Evolutionary conservation across 2,329 filamentous ascomycete species (phyloP).

Genomic region (Apiospora saccharicola): DNA sequence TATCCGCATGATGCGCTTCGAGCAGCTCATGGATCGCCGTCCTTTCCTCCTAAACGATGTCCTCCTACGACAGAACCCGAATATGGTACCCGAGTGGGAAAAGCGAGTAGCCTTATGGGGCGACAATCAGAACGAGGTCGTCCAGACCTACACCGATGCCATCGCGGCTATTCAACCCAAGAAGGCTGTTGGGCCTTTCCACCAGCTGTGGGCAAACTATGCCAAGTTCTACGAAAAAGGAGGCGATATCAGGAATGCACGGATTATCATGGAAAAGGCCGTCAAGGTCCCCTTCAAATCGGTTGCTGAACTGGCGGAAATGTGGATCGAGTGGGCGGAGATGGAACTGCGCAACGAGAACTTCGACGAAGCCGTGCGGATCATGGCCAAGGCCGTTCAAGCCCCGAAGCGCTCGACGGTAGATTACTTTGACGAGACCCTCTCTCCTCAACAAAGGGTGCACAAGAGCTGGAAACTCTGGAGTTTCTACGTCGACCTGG

Average conservation of each 20-base stretch:
- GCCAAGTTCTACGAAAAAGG: constrained; percentile 95
- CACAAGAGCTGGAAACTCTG: constrained; percentile 99
- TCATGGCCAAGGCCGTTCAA: constrained; percentile 97
- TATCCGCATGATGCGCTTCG: constrained; percentile 96
- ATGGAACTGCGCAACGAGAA: constrained; percentile 97
- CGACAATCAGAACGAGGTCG: constrained; percentile 88
- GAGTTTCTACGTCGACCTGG: constrained; percentile 98
- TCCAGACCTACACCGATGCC: constrained; percentile 93
- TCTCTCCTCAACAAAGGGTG: constrained; percentile 93
- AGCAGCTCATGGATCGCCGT: constrained; percentile 95
- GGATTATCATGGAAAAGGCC: constrained; percentile 96
- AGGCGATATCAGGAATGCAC: constrained; percentile 82
- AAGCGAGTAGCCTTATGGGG: constrained; percentile 97
- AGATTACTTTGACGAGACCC: constrained; percentile 97
- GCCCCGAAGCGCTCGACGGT: constrained; percentile 97
- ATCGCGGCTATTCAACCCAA: constrained; percentile 94
- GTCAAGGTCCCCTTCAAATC: constrained; percentile 98
- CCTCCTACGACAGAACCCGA: constrained; percentile 90
- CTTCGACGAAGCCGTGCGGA: constrained; percentile 90
- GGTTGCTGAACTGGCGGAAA: constrained; percentile 94
- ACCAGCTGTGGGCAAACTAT: constrained; percentile 95
- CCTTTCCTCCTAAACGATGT: constrained; percentile 98
- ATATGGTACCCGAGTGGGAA: constrained; percentile 96
- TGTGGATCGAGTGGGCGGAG: constrained; percentile 99
- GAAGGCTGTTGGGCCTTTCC: constrained; percentile 91